phyloP scores from a whole-genome alignment of 306 rosid species.

The Heteromeles arbutifolia region DNA sequence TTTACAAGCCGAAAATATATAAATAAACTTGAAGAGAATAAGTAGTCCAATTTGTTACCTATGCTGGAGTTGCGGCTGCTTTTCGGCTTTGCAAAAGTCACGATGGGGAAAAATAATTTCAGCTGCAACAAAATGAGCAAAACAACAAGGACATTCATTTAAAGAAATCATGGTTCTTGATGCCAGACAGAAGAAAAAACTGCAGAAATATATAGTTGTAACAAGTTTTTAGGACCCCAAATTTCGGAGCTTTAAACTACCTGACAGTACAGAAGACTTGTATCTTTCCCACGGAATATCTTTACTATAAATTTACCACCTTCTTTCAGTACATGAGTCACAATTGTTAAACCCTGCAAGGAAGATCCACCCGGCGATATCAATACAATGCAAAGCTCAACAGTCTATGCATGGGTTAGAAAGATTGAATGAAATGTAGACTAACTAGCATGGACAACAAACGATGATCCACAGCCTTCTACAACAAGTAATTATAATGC shows the following conservation, averaged over 20 bases:
- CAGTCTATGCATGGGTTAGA: background rate
- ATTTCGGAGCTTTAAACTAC: constrained; percentile 28
- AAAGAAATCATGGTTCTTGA: background rate
- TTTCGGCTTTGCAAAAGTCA: constrained; percentile 89
- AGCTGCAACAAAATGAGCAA: constrained; percentile 50
- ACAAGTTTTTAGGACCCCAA: constrained; percentile 4
- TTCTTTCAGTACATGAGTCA: constrained; percentile 83
- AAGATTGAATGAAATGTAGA: background rate
- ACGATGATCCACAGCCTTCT: background rate
- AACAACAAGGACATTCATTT: background rate
- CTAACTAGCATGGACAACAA: background rate
- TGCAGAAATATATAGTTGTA: constrained; percentile 1
- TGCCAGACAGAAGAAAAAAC: background rate
- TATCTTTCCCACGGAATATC: constrained; percentile 94
- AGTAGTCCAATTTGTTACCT: constrained; percentile 40
- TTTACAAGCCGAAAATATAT: background rate
- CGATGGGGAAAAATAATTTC: constrained; percentile 83
- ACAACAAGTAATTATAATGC: constrained; percentile 1
- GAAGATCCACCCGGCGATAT: constrained; percentile 12
- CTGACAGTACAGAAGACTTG: constrained; percentile 93
- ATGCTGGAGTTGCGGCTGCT: constrained; percentile 92
- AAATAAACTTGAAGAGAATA: background rate
- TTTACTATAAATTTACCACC: constrained; percentile 95
- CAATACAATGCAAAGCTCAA: constrained; percentile 17
- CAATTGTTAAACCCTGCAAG: constrained; percentile 91